Conservation (phyloP, 176 grass and related monocot genomes). For the Oryza meyeriana region DNA sequence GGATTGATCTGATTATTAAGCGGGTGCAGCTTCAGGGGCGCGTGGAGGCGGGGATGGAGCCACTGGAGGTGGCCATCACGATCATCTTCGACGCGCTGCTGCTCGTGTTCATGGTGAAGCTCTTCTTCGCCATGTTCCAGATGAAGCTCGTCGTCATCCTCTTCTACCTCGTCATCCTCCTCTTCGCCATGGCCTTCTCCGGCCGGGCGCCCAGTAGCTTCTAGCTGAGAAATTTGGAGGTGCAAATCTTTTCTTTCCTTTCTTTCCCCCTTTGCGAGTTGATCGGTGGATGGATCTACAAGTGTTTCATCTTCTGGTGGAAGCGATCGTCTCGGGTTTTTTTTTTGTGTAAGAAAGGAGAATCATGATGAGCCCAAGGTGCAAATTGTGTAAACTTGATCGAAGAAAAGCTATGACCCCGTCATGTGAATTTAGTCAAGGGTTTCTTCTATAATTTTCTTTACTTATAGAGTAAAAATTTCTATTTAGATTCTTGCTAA, state of each 20-base stretch:
- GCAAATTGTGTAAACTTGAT: slow-evolving; percentile 8
- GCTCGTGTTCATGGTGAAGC: slow-evolving; percentile 75
- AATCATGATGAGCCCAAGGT: neutral
- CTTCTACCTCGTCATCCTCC: slow-evolving; percentile 56
- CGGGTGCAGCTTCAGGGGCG: neutral
- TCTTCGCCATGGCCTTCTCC: slow-evolving; percentile 66
- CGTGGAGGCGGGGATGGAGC: slow-evolving; percentile 29
- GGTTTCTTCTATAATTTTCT: neutral
- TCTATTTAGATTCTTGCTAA: neutral
- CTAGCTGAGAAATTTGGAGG: slow-evolving; percentile 25
- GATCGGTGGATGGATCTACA: slow-evolving; percentile 3
- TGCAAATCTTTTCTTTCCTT: neutral
- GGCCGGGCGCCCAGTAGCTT: slow-evolving; percentile 36
- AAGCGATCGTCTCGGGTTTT: slow-evolving; percentile 5
- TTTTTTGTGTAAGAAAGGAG: slow-evolving; percentile 2
- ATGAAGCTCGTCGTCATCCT: slow-evolving; percentile 71
- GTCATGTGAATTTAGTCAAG: neutral
- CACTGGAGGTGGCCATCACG: slow-evolving; percentile 55
- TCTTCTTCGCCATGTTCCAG: slow-evolving; percentile 73
- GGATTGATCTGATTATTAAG: neutral
- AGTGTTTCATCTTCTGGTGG: slow-evolving; percentile 8
- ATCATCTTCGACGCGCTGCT: slow-evolving; percentile 60
- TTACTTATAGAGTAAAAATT: neutral
- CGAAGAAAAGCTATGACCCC: neutral
- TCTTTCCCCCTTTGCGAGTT: neutral